phyloP scores from a whole-genome alignment of 2,329 filamentous ascomycete species.

The Tolypocladium sp. region DNA sequence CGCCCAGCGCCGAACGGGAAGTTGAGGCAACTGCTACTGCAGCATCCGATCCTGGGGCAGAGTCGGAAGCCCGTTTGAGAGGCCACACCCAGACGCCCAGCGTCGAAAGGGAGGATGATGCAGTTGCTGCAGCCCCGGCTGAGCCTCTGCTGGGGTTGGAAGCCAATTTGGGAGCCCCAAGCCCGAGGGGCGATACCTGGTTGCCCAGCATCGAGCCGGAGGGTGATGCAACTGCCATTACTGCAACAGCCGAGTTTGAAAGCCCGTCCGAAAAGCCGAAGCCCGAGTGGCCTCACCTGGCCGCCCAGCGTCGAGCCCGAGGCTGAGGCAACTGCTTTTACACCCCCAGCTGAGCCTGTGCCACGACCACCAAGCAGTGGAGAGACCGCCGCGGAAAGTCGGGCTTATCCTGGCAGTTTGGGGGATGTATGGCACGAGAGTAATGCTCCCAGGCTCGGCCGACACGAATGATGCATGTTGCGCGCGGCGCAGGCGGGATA shows the following conservation, averaged over 20 bases:
- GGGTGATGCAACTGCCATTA: too few relatives aligned
- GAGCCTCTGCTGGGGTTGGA: too few relatives aligned
- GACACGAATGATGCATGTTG: neutral
- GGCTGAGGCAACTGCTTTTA: neutral
- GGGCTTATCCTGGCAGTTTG: neutral
- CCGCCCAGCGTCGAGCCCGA: neutral
- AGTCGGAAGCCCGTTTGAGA: neutral
- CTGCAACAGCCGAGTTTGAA: too few relatives aligned
- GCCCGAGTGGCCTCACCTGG: too few relatives aligned
- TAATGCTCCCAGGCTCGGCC: neutral
- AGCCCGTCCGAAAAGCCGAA: too few relatives aligned
- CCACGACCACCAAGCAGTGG: neutral
- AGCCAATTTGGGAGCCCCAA: too few relatives aligned
- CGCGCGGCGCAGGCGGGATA: neutral
- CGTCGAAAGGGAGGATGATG: too few relatives aligned
- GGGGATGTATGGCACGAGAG: neutral
- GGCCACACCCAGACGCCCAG: neutral
- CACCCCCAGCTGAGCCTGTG: too few relatives aligned
- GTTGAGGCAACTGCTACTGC: too few relatives aligned
- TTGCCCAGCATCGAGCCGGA: neutral
- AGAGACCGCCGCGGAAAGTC: too few relatives aligned
- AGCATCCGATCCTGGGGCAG: neutral
- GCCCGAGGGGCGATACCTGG: too few relatives aligned
- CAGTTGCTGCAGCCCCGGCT: too few relatives aligned
- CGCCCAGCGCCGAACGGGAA: neutral